Evolutionary conservation across 2,329 filamentous ascomycete species (phyloP).

Genomic region (Paecilomyces formosus): DNA sequence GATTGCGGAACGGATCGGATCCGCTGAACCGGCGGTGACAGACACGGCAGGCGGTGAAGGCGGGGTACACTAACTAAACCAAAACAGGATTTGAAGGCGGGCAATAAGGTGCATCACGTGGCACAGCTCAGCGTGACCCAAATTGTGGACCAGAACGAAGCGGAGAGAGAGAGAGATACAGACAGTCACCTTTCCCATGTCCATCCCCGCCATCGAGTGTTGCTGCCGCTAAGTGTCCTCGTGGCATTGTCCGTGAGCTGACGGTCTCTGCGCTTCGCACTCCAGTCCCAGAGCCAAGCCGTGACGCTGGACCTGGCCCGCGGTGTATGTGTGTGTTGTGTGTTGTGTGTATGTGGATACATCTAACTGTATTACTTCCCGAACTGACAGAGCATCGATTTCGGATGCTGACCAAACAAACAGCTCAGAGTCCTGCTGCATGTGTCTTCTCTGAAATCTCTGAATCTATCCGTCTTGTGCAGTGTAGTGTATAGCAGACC

Average conservation of each 20-base stretch:
- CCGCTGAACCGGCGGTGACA: background rate
- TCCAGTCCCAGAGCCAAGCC: background rate
- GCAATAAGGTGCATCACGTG: conserved; percentile 7
- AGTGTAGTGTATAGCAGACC: background rate
- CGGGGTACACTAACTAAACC: background rate
- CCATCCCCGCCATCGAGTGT: background rate
- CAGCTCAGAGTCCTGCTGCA: background rate
- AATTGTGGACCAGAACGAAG: background rate
- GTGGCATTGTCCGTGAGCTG: background rate
- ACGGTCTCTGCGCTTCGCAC: background rate
- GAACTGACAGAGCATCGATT: background rate
- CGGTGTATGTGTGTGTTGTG: background rate
- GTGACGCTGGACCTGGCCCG: background rate
- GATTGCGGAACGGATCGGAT: background rate
- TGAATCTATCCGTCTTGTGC: background rate
- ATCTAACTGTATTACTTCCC: background rate
- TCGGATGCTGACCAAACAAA: background rate
- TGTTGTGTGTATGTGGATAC: conserved; percentile 1
- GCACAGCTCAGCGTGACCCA: conserved; percentile 4
- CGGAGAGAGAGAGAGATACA: background rate
- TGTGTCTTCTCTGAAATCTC: background rate
- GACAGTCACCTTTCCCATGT: background rate
- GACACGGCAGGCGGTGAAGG: background rate
- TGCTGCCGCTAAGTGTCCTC: background rate
- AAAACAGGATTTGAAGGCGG: background rate